Evolutionary conservation across 202 grass and related monocot genomes (phyloP).

Genomic region (Brachypodium distachyon): DNA sequence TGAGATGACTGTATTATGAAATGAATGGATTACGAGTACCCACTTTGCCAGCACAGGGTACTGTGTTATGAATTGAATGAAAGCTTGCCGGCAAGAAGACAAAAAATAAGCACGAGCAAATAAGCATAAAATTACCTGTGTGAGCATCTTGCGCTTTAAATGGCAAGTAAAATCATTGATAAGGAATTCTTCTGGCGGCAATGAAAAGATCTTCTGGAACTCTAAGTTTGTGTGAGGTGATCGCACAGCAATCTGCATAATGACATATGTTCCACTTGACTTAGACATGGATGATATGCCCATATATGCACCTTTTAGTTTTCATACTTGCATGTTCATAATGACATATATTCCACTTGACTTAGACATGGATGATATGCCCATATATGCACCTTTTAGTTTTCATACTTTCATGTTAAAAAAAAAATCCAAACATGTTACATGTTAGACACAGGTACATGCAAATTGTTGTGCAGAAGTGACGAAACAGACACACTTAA

Average conservation of each 20-base stretch:
- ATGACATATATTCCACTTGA: background rate
- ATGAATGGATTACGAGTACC: too few relatives aligned
- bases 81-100: background rate
- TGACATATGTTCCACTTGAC: background rate
- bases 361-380: background rate
- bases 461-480: background rate
- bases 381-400: too few relatives aligned
- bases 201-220: conserved; percentile 88
- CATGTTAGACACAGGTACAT: background rate
- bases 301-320: too few relatives aligned
- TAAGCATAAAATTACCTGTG: conserved; percentile 47
- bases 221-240: conserved; percentile 82
- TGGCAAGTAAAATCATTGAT: conserved; percentile 99
- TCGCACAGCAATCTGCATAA: conserved; percentile 77
- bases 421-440: too few relatives aligned
- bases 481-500: background rate
- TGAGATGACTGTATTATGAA: too few relatives aligned
- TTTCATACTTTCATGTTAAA: background rate
- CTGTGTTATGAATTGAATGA: background rate
- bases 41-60: background rate
- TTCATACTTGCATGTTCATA: conserved; percentile 4
- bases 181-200: conserved; percentile 93
- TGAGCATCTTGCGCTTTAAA: conserved; percentile 92
- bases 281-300: background rate
- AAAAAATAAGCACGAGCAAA: background rate